Conservation (phyloP, 768 basidiomycete genomes). For the Lactarius trivialis region DNA sequence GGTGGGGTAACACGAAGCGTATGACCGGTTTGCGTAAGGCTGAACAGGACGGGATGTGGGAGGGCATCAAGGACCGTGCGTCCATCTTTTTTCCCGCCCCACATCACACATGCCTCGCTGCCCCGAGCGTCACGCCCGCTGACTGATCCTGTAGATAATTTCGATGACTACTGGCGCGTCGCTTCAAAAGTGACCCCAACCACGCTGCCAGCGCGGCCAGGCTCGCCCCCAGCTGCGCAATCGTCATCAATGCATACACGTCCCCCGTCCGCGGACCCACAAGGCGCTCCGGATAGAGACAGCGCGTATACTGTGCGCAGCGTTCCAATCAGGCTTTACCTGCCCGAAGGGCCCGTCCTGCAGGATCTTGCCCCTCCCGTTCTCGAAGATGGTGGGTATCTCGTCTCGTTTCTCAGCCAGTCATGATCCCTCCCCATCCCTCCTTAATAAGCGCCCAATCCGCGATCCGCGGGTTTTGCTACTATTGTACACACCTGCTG, state of each 20-base stretch:
- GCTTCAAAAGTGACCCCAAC: conserved; percentile 90
- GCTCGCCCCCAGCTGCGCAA: conserved; percentile 48
- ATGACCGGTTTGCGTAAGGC: conserved; percentile 86
- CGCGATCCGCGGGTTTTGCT: conserved; percentile 11
- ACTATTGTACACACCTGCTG: conserved; percentile 10
- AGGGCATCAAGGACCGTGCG: conserved; percentile 91
- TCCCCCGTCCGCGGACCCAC: conserved; percentile 57
- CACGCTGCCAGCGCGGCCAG: conserved; percentile 53
- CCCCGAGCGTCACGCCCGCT: neutral
- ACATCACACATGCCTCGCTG: neutral
- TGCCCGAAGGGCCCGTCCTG: conserved; percentile 84
- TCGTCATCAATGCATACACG: conserved; percentile 54
- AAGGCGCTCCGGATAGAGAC: conserved; percentile 53
- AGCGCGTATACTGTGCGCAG: conserved; percentile 83
- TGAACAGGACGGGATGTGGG: conserved; percentile 97
- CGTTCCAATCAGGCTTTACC: conserved; percentile 82
- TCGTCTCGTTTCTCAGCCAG: too few species aligned
- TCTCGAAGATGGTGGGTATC: conserved; percentile 61
- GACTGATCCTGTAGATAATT: conserved; percentile 61
- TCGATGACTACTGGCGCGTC: conserved; percentile 91
- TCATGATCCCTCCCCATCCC: neutral
- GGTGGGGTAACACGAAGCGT: conserved; percentile 94
- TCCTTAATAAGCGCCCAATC: neutral
- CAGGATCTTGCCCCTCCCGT: conserved; percentile 85
- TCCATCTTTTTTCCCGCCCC: conserved; percentile 10